These are phyloP conservation scores for Cercophora samala DNA, from an alignment of 495 filamentous ascomycete species.

Conservation along the genomic window DNA sequence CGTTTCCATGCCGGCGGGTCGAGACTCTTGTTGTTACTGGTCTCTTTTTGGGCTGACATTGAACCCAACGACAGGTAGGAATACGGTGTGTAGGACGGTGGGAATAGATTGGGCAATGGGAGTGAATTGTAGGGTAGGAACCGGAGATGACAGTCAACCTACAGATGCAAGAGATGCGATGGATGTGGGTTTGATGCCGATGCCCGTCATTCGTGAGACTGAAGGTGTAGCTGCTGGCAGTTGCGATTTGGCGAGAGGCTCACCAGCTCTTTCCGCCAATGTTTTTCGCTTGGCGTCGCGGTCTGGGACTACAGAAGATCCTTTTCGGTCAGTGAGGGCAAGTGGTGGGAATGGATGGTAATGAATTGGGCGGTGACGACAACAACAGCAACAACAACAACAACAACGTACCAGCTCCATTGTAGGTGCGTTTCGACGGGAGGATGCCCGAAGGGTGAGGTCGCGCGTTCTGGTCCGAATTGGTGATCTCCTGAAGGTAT, in stretches of 20 bases:
- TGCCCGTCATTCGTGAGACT: not conserved
- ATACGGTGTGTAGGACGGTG: not conserved
- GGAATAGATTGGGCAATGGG: not conserved
- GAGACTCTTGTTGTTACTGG: not conserved
- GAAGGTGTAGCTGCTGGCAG: constrained; percentile 17
- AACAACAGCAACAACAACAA: no score
- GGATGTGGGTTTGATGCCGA: constrained; percentile 24
- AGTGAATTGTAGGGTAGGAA: not conserved
- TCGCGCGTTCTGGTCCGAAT: constrained; percentile 67
- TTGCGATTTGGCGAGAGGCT: constrained; percentile 35
- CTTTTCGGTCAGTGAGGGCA: constrained; percentile 21
- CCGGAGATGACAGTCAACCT: constrained; percentile 9
- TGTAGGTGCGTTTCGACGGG: constrained; percentile 42
- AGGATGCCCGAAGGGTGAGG: constrained; percentile 50
- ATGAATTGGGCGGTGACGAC: not conserved
- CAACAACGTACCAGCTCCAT: constrained; percentile 34
- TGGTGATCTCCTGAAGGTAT: constrained; percentile 44
- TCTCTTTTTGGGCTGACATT: not conserved
- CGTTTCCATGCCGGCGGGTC: constrained; percentile 2
- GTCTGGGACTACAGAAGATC: constrained; percentile 35
- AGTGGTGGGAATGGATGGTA: not conserved
- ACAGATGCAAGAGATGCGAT: constrained; percentile 23
- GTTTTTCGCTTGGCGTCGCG: constrained; percentile 59
- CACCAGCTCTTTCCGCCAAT: constrained; percentile 53
- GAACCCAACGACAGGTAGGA: not conserved